These are phyloP conservation scores for Thelephora ganbajun DNA, from an alignment of 768 basidiomycete species.

Conservation along the genomic window DNA sequence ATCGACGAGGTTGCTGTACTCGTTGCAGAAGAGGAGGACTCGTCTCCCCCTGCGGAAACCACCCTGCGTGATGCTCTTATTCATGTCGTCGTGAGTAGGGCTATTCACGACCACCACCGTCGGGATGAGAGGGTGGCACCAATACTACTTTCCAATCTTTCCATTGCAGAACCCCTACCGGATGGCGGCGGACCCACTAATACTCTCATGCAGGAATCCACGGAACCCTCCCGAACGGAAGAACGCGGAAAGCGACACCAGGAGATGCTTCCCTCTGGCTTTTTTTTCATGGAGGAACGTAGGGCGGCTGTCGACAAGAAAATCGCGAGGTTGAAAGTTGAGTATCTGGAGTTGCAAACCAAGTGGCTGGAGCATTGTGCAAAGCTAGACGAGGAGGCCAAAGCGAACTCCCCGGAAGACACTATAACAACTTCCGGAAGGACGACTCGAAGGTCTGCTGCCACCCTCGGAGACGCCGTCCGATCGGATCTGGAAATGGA, in stretches of 20 bases:
- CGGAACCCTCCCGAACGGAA: slow-evolving; percentile 21
- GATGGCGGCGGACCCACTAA: slow-evolving; percentile 18
- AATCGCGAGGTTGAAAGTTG: slow-evolving; percentile 36
- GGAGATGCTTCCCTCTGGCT: slow-evolving; percentile 32
- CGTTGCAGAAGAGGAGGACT: not conserved
- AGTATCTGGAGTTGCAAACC: slow-evolving; percentile 58
- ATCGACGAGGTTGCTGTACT: too few relatives aligned
- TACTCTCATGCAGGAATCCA: slow-evolving; percentile 33
- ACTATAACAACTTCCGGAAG: slow-evolving; percentile 30
- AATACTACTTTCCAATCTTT: slow-evolving; percentile 45
- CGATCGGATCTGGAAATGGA: slow-evolving; percentile 95
- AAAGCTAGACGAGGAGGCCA: slow-evolving; percentile 47
- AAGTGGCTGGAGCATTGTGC: slow-evolving; percentile 64
- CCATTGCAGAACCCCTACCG: slow-evolving; percentile 22
- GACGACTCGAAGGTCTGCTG: slow-evolving; percentile 62
- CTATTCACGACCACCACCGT: slow-evolving; percentile 44
- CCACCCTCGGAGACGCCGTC: slow-evolving; percentile 71
- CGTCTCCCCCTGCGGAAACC: slow-evolving; percentile 11
- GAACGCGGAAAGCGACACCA: slow-evolving; percentile 24
- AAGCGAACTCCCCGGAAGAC: slow-evolving; percentile 29
- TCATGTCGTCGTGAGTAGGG: slow-evolving; percentile 46
- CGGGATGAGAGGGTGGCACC: slow-evolving; percentile 50
- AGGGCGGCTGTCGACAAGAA: slow-evolving; percentile 40
- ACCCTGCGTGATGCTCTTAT: slow-evolving; percentile 48
- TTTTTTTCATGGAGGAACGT: slow-evolving; percentile 39